These are phyloP conservation scores for Dunaliella sp. DNA, from an alignment of 139 green algal genomes.

Conservation along the genomic window DNA sequence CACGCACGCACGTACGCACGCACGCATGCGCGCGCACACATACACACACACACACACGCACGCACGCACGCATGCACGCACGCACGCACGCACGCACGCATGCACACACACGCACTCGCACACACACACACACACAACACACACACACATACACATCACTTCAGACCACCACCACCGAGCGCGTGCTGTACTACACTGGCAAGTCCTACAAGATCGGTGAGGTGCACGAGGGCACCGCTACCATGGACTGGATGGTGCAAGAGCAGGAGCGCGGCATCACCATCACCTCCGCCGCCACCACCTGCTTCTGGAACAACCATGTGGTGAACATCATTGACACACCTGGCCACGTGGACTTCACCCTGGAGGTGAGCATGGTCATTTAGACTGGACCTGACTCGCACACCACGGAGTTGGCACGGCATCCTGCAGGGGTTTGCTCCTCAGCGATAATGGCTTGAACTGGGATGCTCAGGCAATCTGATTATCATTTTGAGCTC, in stretches of 20 bases:
- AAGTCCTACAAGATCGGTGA: conserved; percentile 99
- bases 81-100: background rate
- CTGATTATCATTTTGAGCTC: too few species aligned
- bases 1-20: too few species aligned
- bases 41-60: background rate
- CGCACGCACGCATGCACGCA: too few species aligned
- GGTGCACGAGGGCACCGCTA: conserved; percentile 97
- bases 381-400: too few species aligned
- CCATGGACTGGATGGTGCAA: conserved; percentile 95
- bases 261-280: conserved; percentile 98
- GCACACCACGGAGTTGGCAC: too few species aligned
- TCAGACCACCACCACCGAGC: conserved; percentile 95
- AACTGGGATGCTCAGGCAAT: too few species aligned
- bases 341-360: conserved; percentile 97
- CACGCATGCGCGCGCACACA: background rate
- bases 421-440: too few species aligned
- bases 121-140: background rate
- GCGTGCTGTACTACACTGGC: conserved; percentile 98
- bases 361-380: conserved; percentile 92
- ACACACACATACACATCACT: background rate
- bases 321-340: conserved; percentile 99
- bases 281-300: conserved; percentile 98
- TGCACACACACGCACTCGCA: background rate
- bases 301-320: conserved; percentile 93
- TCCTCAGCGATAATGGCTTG: too few species aligned